Base-by-base conservation (phyloP, 768 basidiomycete genomes). In the Lactarius psammicola region DNA sequence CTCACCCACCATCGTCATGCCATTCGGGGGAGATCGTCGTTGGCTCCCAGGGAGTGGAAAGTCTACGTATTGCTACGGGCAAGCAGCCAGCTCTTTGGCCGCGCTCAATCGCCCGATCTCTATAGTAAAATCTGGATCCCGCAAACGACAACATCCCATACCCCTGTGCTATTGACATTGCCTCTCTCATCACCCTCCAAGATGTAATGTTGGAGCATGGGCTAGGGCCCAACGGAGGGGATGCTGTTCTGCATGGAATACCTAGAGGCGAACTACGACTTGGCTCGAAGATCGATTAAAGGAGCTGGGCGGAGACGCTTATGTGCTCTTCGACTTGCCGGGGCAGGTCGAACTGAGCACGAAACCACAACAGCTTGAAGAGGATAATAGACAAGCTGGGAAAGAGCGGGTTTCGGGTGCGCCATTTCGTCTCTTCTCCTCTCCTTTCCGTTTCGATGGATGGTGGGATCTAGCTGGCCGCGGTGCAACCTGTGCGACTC, bases 311-410 rank as follows among this genome's bases (percentile, higher is more conserved):
- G 78, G 80, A 31, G 90, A 92, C 68, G 86, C 87, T 28, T 98
- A 96, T 76, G 84, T 98, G 44, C 80, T 99, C 40, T 97, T 99
- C 75, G 97, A 99, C 75, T 84, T 97, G 5, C 95, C 97, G 0
- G 97, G 97, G 1, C 97, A 99, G 78, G 97, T 98, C 59, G 97
- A 99, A 76, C 79, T 99, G 56, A 94, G 92, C 76, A 99, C 97
- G 59, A 97, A n/a, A 96, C 74, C 96, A 98, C 75, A 87, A 89
- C 9, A 94, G 93, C 71, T 46, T 70, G 46, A 94, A 91, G 78
- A 81, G 80, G 59, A 89, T 98, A 67, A 81, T 96, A 5, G 81
- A 83, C 46, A 85, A 79, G 72, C 77, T 95, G 65, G 80, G 80
- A 49, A 95, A 93, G 78, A 75, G 80, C 71, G 88, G 88, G 18